Conservation (phyloP, 2,329 filamentous ascomycete species). For the Didymellaceae sp. region DNA sequence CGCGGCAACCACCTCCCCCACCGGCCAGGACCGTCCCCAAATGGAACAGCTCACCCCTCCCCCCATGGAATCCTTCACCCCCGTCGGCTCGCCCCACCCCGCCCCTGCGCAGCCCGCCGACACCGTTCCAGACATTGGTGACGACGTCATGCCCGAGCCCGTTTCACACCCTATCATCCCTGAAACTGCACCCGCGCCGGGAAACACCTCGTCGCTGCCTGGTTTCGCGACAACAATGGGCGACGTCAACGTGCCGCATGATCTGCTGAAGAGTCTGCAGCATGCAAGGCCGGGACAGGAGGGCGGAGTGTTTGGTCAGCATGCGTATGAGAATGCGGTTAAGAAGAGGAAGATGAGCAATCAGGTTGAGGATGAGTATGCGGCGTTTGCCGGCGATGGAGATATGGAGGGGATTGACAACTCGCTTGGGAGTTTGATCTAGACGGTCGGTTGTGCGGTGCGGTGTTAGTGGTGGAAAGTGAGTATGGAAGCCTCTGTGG, state of each 20-base stretch:
- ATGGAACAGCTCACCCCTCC: conserved; percentile 89
- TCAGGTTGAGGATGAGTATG: conserved; percentile 47
- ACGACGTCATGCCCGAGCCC: conserved; percentile 39
- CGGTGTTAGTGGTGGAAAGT: no score
- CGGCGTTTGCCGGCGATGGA: conserved; percentile 54
- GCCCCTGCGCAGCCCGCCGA: conserved; percentile 16
- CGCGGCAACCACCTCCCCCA: conserved; percentile 25
- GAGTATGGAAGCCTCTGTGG: neutral
- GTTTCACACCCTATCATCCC: conserved; percentile 36
- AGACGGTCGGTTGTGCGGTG: no score
- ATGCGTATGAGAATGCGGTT: conserved; percentile 28
- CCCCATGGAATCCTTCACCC: conserved; percentile 63
- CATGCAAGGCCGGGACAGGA: conserved; percentile 31
- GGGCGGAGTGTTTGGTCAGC: conserved; percentile 33
- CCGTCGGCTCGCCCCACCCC: conserved; percentile 56
- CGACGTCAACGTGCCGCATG: conserved; percentile 30
- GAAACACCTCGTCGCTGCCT: conserved; percentile 24
- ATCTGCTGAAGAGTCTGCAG: conserved; percentile 42
- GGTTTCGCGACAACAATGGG: conserved; percentile 34
- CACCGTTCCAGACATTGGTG: conserved; percentile 30
- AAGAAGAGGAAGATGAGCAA: conserved; percentile 51
- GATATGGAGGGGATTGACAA: conserved; percentile 65
- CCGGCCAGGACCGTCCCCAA: conserved; percentile 70
- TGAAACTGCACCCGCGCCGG: conserved; percentile 31
- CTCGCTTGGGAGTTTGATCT: conserved; percentile 64